Evolutionary conservation across 768 basidiomycete genomes (phyloP).

Genomic region (Kwoniella sp.): DNA sequence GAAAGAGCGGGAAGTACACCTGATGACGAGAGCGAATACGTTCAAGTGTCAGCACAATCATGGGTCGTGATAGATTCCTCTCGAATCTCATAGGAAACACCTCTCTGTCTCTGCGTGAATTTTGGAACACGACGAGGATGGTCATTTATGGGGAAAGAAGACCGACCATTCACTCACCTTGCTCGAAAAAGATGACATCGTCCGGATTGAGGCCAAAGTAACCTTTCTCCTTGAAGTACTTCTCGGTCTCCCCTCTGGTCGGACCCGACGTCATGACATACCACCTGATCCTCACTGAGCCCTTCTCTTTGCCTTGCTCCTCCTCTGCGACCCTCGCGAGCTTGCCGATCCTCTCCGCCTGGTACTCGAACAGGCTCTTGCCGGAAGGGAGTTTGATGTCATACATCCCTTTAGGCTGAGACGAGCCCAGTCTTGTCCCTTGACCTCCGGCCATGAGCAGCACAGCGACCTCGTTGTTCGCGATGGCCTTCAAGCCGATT

Average conservation of each 20-base stretch:
- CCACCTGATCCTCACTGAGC: slow-evolving; percentile 80
- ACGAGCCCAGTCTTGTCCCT: slow-evolving; percentile 89
- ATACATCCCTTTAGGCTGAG: slow-evolving; percentile 95
- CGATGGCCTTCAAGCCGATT: slow-evolving; percentile 78
- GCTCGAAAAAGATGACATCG: slow-evolving; percentile 92
- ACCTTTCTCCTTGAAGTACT: slow-evolving; percentile 73
- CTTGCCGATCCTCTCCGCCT: slow-evolving; percentile 91
- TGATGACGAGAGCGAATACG: slow-evolving; percentile 54
- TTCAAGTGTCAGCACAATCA: background rate
- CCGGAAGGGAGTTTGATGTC: slow-evolving; percentile 92
- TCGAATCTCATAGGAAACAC: background rate
- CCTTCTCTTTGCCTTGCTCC: slow-evolving; percentile 58
- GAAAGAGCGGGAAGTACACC: slow-evolving; percentile 94
- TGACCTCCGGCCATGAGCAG: slow-evolving; percentile 98
- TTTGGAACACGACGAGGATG: no score
- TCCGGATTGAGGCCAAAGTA: slow-evolving; percentile 79
- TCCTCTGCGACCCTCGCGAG: slow-evolving; percentile 75
- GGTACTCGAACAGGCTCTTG: slow-evolving; percentile 92
- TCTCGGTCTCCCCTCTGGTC: slow-evolving; percentile 81
- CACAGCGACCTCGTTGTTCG: slow-evolving; percentile 83
- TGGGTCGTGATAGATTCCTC: background rate
- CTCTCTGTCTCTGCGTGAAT: no score
- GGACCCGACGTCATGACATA: slow-evolving; percentile 99
- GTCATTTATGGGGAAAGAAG: no score
- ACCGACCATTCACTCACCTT: slow-evolving; percentile 65